Percentiles rank a stretch among this genome's conserved stretches.
Conservation (phyloP, 345 rosid species). For the Lepidium sativum region DNA sequence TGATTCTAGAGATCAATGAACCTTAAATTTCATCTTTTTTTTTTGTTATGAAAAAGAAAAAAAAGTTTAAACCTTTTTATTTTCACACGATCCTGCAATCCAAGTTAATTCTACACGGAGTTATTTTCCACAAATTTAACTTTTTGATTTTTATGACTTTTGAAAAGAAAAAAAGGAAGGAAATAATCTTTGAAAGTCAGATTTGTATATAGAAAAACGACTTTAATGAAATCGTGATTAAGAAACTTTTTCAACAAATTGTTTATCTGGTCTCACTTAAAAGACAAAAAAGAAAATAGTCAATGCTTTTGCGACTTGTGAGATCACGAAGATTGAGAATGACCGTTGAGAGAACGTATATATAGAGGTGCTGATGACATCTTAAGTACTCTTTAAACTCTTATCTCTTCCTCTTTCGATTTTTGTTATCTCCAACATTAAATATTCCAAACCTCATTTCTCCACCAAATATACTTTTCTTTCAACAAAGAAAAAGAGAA, state of each 20-base stretch:
- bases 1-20: not conserved
- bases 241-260: not conserved
- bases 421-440: slow-evolving; percentile 1
- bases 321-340: slow-evolving; percentile 8
- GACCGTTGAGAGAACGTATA: slow-evolving; percentile 24
- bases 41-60: not conserved
- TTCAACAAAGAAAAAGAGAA: not conserved
- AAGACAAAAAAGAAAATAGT: not conserved
- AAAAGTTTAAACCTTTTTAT: not conserved
- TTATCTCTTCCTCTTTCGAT: not conserved
- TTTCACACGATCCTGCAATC: not conserved
- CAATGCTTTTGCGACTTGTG: slow-evolving; percentile 8
- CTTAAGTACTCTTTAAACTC: slow-evolving; percentile 4
- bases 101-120: not conserved
- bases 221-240: slow-evolving; percentile 11
- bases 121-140: not conserved
- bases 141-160: not conserved
- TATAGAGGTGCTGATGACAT: slow-evolving; percentile 21
- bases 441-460: slow-evolving; percentile 9
- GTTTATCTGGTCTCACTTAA: slow-evolving; percentile 8
- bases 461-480: slow-evolving; percentile 18
- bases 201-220: not conserved
- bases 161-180: not conserved
- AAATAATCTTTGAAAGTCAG: not conserved
- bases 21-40: not conserved